Percentiles rank a stretch among this genome's conserved stretches.
phyloP scores from a whole-genome alignment of 371 early-diverging fungal genomes.

The Mortierella sp. region DNA sequence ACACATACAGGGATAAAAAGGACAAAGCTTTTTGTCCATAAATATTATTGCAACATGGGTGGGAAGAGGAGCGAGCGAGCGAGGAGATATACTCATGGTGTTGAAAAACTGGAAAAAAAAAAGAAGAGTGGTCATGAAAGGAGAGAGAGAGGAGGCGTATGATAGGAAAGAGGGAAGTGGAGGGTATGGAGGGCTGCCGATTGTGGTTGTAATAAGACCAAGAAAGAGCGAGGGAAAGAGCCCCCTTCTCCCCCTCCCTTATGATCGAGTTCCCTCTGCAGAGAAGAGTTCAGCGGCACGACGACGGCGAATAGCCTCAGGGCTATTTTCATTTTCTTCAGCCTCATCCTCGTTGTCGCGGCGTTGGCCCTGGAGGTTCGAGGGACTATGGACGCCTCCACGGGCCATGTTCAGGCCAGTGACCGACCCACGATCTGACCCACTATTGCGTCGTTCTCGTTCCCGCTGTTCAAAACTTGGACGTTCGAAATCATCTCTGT shows the following conservation, averaged over 20 bases:
- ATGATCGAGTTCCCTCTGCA: slow-evolving; percentile 33
- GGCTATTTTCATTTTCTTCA: slow-evolving; percentile 25
- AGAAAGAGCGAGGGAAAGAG: too few relatives aligned
- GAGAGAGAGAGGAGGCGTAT: too few relatives aligned
- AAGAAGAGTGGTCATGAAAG: too few relatives aligned
- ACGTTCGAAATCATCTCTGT: slow-evolving; percentile 38
- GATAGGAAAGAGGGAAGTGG: too few relatives aligned
- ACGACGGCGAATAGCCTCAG: slow-evolving; percentile 41
- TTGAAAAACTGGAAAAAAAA: too few relatives aligned
- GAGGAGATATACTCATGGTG: too few relatives aligned
- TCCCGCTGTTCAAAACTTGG: slow-evolving; percentile 45
- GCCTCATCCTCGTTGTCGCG: slow-evolving; percentile 4
- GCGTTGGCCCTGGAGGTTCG: neutral
- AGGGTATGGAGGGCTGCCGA: neutral
- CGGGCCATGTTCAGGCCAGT: slow-evolving; percentile 17
- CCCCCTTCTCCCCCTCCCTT: too few relatives aligned
- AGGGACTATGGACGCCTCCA: neutral
- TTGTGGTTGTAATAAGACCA: too few relatives aligned
- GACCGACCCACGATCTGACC: slow-evolving; percentile 31
- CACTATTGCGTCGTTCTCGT: slow-evolving; percentile 33
- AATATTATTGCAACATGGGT: too few relatives aligned
- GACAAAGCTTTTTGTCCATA: too few relatives aligned
- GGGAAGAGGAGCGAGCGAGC: too few relatives aligned
- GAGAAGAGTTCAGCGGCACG: slow-evolving; percentile 50
- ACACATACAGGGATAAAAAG: too few relatives aligned